Conservation (phyloP, 2,329 filamentous ascomycete species). For the Huntiella savannae region DNA sequence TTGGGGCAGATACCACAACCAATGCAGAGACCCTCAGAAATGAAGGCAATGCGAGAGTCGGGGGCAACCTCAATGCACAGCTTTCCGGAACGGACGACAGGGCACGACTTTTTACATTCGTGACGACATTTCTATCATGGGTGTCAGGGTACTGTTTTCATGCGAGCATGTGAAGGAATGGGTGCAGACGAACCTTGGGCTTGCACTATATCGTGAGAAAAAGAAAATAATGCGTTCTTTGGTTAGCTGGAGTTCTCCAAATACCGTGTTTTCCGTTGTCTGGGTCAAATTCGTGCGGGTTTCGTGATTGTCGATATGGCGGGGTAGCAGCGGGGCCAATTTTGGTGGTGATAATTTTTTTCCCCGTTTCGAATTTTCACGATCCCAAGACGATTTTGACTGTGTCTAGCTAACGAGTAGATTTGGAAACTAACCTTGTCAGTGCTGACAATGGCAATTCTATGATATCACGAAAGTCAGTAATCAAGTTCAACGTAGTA, state of each 20-base stretch:
- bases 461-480: conserved; percentile 20
- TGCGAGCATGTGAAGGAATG: conserved; percentile 11
- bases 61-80: conserved; percentile 86
- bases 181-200: conserved; percentile 43
- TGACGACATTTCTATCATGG: conserved; percentile 72
- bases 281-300: not conserved
- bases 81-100: conserved; percentile 92
- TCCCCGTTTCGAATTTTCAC: not conserved
- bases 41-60: conserved; percentile 88
- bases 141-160: conserved; percentile 6
- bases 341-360: conserved; percentile 8
- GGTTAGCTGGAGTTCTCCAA: conserved; percentile 1
- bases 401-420: conserved; percentile 13
- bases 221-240: not conserved
- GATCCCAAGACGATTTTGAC: not conserved
- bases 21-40: conserved; percentile 88
- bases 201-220: conserved; percentile 44
- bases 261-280: not conserved
- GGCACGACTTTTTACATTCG: conserved; percentile 98
- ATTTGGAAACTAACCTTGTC: conserved; percentile 56
- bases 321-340: conserved; percentile 20
- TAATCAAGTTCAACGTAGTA: not conserved
- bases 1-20: conserved; percentile 99
- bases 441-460: conserved; percentile 96
- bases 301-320: conserved; percentile 13